Base-by-base conservation (phyloP, 768 basidiomycete genomes). In the Boletellus ananas region DNA sequence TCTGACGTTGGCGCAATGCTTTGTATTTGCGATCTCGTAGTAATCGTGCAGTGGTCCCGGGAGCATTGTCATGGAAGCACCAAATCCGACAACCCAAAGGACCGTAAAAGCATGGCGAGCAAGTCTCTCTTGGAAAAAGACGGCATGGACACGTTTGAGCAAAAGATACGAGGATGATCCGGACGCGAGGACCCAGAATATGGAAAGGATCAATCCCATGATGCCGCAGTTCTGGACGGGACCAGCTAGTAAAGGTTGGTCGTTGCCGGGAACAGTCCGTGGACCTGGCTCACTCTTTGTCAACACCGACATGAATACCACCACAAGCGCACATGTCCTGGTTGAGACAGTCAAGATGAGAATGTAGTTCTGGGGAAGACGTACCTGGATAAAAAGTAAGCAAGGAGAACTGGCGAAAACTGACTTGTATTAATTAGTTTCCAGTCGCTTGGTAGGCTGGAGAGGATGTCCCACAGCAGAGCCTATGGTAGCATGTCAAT, bases 111-210 rank as follows among this genome's bases (percentile, higher is more conserved):
- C 14, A 25, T 50, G 34, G 12, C 60, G 31, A 36, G 70, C 45
- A 21, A 52, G 20, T 39, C 34, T 47, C 25, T 65, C 56, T 7
- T 56, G 23, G 33, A 60, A 40, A 52, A 66, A 72, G 9, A 73
- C 59, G 2, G 70, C 73, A 35, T 70, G 64, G n/a, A 70, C 61
- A 12, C 73, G 66, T 42, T 70, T 62, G 56, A 73, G 68, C 52
- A 74, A 72, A 41, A 74, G 66, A 34, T 69, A 61, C 0, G 66
- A 68, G 0, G 70, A 70, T 3, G 61, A 57, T 6, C 64, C 51
- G 6, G 56, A 52, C 34, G 64, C 48, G n/a, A 62, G 31, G n/a
- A 64, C 27, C 54, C 54, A 57, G 50, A 55, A 49, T 41, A 49
- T 17, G 40, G 39, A 43, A 34, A 60, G 17, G 29, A 57, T 52